A percentile compares a stretch with the other conserved stretches of the same genome.
Conservation (phyloP, 495 filamentous ascomycete species). For the Acidiella bohemica region DNA sequence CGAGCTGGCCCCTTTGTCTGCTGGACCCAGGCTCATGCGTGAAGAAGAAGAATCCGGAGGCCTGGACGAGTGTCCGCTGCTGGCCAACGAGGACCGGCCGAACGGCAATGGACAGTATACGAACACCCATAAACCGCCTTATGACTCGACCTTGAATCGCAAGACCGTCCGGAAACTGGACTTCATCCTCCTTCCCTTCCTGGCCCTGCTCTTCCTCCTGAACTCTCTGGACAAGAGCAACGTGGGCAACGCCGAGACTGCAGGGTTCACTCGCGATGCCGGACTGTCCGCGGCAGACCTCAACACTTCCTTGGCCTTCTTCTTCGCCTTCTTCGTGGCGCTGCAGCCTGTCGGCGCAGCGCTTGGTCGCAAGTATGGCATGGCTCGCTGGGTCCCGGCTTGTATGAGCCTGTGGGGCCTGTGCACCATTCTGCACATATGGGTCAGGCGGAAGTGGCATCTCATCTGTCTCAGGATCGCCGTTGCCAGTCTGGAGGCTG, state of each 20-base stretch:
- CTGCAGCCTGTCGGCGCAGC: constrained; percentile 44
- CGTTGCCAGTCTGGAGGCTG: constrained; percentile 36
- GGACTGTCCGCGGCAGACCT: constrained; percentile 35
- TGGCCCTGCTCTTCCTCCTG: constrained; percentile 39
- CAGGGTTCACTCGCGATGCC: constrained; percentile 36
- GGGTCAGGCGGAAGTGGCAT: constrained; percentile 26
- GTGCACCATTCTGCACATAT: constrained; percentile 36
- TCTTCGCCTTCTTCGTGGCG: constrained; percentile 44
- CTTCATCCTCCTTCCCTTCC: constrained; percentile 37
- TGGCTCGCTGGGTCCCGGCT: constrained; percentile 38
- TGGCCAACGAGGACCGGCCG: no score
- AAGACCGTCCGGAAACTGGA: constrained; percentile 32
- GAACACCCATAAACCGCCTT: no score
- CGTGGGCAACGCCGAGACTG: constrained; percentile 41
- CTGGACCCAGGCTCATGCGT: no score
- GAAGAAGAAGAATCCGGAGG: no score
- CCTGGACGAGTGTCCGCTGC: no score
- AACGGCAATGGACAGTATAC: no score
- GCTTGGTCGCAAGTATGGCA: constrained; percentile 39
- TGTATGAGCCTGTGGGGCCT: constrained; percentile 45
- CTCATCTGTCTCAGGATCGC: constrained; percentile 31
- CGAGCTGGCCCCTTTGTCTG: no score
- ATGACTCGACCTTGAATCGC: constrained; percentile 3
- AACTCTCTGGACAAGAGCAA: constrained; percentile 41
- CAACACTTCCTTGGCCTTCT: constrained; percentile 41